A percentile compares a stretch with the other conserved stretches of the same genome.
Evolutionary conservation across 768 basidiomycete species (phyloP).

Genomic region (Ephemerocybe angulata): DNA sequence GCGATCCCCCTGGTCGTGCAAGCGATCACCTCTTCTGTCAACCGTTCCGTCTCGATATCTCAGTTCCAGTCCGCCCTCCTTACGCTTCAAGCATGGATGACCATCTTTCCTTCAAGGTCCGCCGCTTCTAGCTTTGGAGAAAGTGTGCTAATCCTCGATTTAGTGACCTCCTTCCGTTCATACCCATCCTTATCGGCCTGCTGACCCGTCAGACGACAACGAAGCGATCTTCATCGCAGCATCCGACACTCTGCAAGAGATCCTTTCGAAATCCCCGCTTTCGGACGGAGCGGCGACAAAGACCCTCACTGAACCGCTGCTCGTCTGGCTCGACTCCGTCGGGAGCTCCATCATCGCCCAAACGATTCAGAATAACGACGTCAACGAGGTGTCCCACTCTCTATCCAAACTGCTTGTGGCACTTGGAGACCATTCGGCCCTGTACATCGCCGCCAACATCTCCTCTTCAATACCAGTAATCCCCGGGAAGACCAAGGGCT

Average conservation of each 20-base stretch:
- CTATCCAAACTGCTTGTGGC: conserved; percentile 79
- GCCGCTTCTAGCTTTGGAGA: conserved; percentile 13
- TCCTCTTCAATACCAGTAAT: conserved; percentile 40
- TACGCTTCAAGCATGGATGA: conserved; percentile 83
- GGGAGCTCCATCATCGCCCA: conserved; percentile 46
- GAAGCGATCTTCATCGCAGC: conserved; percentile 57
- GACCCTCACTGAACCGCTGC: conserved; percentile 78
- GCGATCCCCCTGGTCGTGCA: conserved; percentile 70
- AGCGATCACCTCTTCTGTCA: conserved; percentile 59
- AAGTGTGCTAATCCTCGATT: neutral
- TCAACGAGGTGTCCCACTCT: conserved; percentile 60
- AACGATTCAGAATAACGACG: conserved; percentile 34
- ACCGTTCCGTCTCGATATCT: conserved; percentile 28
- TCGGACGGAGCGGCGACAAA: conserved; percentile 65
- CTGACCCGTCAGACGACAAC: conserved; percentile 52
- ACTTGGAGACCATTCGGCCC: conserved; percentile 81
- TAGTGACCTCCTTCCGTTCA: conserved; percentile 69
- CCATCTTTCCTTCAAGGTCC: conserved; percentile 63
- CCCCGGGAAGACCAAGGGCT: conserved; percentile 22
- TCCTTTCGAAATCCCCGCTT: conserved; percentile 71
- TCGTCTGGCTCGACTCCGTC: conserved; percentile 68
- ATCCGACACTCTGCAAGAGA: conserved; percentile 71
- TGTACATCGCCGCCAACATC: conserved; percentile 71
- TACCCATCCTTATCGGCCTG: conserved; percentile 60
- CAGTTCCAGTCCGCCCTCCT: conserved; percentile 71